Evolutionary conservation across 73 alveolate genomes (phyloP).

Genomic region (Effrenium voratum): DNA sequence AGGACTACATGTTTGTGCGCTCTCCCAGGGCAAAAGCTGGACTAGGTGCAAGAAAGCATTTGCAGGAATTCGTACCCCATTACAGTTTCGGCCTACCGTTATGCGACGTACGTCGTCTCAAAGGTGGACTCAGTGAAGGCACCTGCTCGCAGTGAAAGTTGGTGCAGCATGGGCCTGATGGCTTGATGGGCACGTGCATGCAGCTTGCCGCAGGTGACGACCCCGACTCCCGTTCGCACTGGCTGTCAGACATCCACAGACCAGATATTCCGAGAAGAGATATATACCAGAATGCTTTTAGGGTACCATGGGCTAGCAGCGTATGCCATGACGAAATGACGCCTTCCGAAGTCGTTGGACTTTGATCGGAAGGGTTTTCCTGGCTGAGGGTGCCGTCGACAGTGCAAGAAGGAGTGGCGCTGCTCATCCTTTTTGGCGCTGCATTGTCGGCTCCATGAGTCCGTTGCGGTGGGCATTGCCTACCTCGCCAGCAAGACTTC

Average conservation of each 20-base stretch:
- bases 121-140: conserved; percentile 17
- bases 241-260: too few species aligned
- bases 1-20: too few species aligned
- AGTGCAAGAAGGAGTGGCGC: conserved; percentile 51
- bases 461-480: not conserved
- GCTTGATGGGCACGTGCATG: too few species aligned
- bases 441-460: not conserved
- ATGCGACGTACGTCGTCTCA: not conserved
- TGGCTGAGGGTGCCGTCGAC: conserved; percentile 1
- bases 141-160: not conserved
- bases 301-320: too few species aligned
- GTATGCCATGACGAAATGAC: too few species aligned
- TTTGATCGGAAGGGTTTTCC: too few species aligned
- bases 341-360: too few species aligned
- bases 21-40: too few species aligned
- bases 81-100: conserved; percentile 25
- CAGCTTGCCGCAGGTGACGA: conserved; percentile 13
- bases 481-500: not conserved
- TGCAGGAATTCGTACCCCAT: conserved; percentile 45
- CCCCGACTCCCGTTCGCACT: too few species aligned
- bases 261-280: too few species aligned
- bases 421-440: not conserved
- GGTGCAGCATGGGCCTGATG: not conserved
- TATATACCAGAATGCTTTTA: too few species aligned
- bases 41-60: not conserved